Evolutionary conservation across 2,329 filamentous ascomycete species (phyloP), one percentile per base, ranked within the genome.

Genomic region (Claviceps humidiphila): DNA sequence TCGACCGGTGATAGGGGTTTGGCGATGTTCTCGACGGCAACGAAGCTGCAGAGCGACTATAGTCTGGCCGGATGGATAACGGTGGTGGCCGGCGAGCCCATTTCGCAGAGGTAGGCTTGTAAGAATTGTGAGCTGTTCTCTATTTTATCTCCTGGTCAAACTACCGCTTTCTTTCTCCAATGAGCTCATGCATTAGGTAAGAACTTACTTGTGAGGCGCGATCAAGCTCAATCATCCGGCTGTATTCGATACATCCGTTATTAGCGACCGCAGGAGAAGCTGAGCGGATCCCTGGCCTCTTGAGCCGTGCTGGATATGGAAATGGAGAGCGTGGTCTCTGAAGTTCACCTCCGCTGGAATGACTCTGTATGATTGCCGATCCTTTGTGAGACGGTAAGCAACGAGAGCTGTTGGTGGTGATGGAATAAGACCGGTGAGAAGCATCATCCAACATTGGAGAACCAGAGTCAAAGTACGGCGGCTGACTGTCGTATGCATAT

Each of bases 321-420:
- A 77, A 81, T 1, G 78, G 78, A 22, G 78, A 81, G 34, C 76
- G 71, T 47, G 77, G 75, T n/a, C 77, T 70, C 57, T 77, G 76
- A 49, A 74, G 58, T 34, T 66, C 62, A 45, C 60, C 61, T 22
- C 62, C 62, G 26, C 74, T 74, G 20, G 66, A 64, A 37, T 73
- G 71, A 53, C 72, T 77, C 54, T 74, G 70, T 43, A 77, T 61
- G 26, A 73, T 76, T 5, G 68, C 66, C 43, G 68, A 73, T 5
- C 76, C 76, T 56, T 68, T 71, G 52, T 73, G 69, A 26, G 72
- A 73, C 9, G 72, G 70, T n/a, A 75, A 60, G 13, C 68, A 65
- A 17, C 67, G 66, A 7, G 75, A 74, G 54, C 70, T 71, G 55
- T 71, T 74, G 9, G 75, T 74, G 4, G 74, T 78, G 68, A 79